Conservation (phyloP, 495 filamentous ascomycete species). For the Neurospora pannonica region DNA sequence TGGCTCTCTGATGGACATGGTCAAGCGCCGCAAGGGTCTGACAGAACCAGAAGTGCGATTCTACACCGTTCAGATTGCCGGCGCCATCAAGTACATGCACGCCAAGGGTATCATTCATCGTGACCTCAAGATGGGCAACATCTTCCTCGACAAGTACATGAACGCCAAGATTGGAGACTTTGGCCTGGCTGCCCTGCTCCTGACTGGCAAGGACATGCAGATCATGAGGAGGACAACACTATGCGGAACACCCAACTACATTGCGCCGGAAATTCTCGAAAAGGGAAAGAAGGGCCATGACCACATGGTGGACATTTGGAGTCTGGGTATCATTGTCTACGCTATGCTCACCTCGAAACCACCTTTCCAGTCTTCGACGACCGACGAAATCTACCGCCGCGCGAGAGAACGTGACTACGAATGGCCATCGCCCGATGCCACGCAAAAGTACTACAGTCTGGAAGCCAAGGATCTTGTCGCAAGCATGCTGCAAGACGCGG, state of each 20-base stretch:
- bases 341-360: conserved; percentile 86
- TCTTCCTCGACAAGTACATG: conserved; percentile 94
- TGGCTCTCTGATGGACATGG: conserved; percentile 97
- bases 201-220: conserved; percentile 76
- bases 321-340: conserved; percentile 91
- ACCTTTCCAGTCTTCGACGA: conserved; percentile 72
- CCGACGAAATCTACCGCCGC: conserved; percentile 77
- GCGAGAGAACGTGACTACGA: conserved; percentile 63
- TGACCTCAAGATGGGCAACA: conserved; percentile 95
- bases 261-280: conserved; percentile 88
- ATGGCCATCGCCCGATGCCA: conserved; percentile 53
- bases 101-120: conserved; percentile 89
- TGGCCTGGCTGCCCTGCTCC: conserved; percentile 83
- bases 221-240: conserved; percentile 72
- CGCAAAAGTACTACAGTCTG: conserved; percentile 40
- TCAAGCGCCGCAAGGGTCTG: conserved; percentile 75
- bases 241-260: conserved; percentile 97
- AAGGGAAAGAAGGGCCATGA: conserved; percentile 82
- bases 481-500: conserved; percentile 62
- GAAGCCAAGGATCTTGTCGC: conserved; percentile 74
- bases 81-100: conserved; percentile 96
- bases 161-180: conserved; percentile 98
- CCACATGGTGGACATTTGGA: conserved; percentile 91
- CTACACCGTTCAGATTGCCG: conserved; percentile 86
- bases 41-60: conserved; percentile 87